Base-by-base conservation (phyloP, 306 rosid species). In the Gastrolobium bilobum region DNA sequence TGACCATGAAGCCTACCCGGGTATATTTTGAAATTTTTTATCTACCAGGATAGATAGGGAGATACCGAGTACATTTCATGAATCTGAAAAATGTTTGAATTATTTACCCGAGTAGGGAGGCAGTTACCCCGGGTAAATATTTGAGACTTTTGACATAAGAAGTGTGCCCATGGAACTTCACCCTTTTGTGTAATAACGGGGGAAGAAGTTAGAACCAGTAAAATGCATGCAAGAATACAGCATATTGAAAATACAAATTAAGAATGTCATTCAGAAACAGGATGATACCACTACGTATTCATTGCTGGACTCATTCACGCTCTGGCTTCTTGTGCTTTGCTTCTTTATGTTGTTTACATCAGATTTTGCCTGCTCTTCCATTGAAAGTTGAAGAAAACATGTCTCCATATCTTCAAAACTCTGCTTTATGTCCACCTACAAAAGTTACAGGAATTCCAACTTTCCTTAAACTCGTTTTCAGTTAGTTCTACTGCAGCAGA, bases 341-440 rank as follows among this genome's bases (percentile, higher is more conserved):
- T 82, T 91, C 87, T 88, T 91, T 63, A 95, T 84, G 81, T 83
- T 95, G 82, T 93, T 95, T 44, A 95, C 99, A 75, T 95, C 98
- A 80, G 93, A 95, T 78, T 95, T 95, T 14, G 97, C 99, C n/a
- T 97, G 88, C 71, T 95, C 99, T 85, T 95, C 99, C 64, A 95
- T 95, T 59, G 99, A 95, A 87, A 93, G 91, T 87, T 91, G 95
- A 85, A 93, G 91, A 86, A 95, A 95, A 44, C 87, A 92, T 79
- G 89, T 95, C 87, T 95, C 99, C 14, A 94, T 97, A 59, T 83
- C 93, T 82, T 95, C 99, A 73, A 93, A 81, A 79, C 96, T 89
- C 76, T 87, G 87, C 84, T 92, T 95, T 63, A 87, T 34, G 77
- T 90, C 94, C 83, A 89, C 97, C 99, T 95, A 75, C 83, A 79